Conservation (phyloP, 2,329 filamentous ascomycete genomes). For the Byssoonygena ceratinophila region DNA sequence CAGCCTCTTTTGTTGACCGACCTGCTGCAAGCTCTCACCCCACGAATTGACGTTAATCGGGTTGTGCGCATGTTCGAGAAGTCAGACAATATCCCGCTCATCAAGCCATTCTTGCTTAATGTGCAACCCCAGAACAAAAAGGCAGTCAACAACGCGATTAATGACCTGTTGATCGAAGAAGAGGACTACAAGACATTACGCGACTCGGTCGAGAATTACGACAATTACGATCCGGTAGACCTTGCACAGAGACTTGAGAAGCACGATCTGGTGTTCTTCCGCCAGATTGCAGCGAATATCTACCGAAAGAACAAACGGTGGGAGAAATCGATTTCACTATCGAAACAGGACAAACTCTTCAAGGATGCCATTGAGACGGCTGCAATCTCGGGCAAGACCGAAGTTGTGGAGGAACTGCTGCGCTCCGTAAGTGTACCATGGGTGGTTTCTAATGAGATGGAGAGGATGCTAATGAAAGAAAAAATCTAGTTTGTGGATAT, state of each 20-base stretch:
- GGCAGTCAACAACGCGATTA: constrained; percentile 94
- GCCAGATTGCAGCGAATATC: constrained; percentile 94
- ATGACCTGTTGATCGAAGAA: constrained; percentile 94
- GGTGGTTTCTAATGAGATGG: too few relatives aligned
- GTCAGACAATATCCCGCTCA: constrained; percentile 92
- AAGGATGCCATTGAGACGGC: constrained; percentile 98
- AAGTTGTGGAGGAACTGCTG: constrained; percentile 89
- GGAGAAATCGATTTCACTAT: constrained; percentile 96
- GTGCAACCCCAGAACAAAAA: constrained; percentile 97
- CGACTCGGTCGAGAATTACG: constrained; percentile 96
- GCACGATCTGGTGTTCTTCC: constrained; percentile 97
- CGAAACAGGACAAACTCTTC: constrained; percentile 98
- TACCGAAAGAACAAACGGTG: constrained; percentile 99
- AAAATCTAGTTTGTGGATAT: constrained; percentile 98
- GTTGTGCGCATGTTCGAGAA: constrained; percentile 99
- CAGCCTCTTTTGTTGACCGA: constrained; percentile 95
- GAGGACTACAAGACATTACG: constrained; percentile 98
- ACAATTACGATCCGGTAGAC: constrained; percentile 95
- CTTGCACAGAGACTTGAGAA: constrained; percentile 88
- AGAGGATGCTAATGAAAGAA: too few relatives aligned
- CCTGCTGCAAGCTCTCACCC: constrained; percentile 78
- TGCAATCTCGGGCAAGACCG: constrained; percentile 77
- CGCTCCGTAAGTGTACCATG: constrained; percentile 65
- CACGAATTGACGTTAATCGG: constrained; percentile 92
- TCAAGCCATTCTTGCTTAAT: constrained; percentile 96